A percentile compares a stretch with the other conserved stretches of the same genome.
phyloP scores from a whole-genome alignment of 805 yeast genomes.

The Wickerhamiella hasegawae region DNA sequence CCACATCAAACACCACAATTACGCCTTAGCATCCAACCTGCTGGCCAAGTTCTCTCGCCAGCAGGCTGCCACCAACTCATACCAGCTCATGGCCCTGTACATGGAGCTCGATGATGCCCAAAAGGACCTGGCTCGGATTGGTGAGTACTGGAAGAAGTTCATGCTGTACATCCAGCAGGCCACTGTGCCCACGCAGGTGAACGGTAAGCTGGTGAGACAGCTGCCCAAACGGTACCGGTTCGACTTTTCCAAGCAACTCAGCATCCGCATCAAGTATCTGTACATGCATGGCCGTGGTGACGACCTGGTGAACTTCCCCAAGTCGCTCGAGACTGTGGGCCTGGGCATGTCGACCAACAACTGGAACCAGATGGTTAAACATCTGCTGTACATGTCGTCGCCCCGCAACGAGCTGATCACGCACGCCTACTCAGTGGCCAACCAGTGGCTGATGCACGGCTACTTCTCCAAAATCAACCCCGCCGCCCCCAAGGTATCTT shows the following conservation, averaged over 20 bases:
- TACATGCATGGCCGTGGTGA: not conserved
- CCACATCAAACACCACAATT: constrained; percentile 8
- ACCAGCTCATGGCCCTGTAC: constrained; percentile 8
- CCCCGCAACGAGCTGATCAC: no score
- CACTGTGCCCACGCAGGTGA: constrained; percentile 3
- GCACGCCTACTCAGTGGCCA: no score
- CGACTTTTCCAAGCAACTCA: constrained; percentile 4
- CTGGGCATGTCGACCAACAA: constrained; percentile 1
- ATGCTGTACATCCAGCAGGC: constrained; percentile 1
- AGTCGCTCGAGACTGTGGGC: constrained; percentile 1
- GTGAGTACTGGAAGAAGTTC: constrained; percentile 9
- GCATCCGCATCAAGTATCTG: constrained; percentile 6
- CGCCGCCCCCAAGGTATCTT: no score
- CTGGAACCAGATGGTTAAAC: constrained; percentile 4
- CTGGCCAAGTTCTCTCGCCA: constrained; percentile 6
- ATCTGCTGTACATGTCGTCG: no score
- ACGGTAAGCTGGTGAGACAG: no score
- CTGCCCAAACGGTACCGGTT: constrained; percentile 9
- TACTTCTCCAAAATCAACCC: no score
- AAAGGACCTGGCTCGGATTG: constrained; percentile 1
- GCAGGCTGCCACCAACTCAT: constrained; percentile 1
- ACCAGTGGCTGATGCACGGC: no score
- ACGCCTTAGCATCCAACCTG: constrained; percentile 11
- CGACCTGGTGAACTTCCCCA: constrained; percentile 6
- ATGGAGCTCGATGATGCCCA: constrained; percentile 8